Evolutionary conservation across 768 basidiomycete genomes (phyloP).

Genomic region (Neoboletus brunneissimus): DNA sequence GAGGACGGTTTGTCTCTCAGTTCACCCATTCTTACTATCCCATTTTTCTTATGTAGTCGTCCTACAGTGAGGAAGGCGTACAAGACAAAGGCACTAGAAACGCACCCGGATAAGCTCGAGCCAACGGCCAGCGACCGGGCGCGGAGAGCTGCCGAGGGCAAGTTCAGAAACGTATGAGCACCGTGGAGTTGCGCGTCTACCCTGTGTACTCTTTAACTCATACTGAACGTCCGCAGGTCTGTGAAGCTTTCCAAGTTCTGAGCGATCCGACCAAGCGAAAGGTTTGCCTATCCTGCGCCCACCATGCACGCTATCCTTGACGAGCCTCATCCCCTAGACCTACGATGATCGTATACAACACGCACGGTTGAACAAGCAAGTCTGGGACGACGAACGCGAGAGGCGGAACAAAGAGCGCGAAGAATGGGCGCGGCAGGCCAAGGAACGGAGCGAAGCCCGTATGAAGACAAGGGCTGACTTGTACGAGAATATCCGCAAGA

Average conservation of each 20-base stretch:
- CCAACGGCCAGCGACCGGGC: slow-evolving; percentile 49
- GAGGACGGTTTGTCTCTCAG: slow-evolving; percentile 46
- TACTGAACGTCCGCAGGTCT: slow-evolving; percentile 44
- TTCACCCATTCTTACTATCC: neutral
- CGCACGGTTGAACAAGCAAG: slow-evolving; percentile 23
- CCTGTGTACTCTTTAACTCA: slow-evolving; percentile 6
- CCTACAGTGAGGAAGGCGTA: slow-evolving; percentile 59
- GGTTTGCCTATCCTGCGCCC: slow-evolving; percentile 34
- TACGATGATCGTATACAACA: slow-evolving; percentile 45
- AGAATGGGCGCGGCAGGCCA: slow-evolving; percentile 52
- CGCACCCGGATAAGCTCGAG: slow-evolving; percentile 71
- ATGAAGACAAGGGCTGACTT: slow-evolving; percentile 40
- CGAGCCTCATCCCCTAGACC: slow-evolving; percentile 30
- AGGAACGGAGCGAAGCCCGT: slow-evolving; percentile 49
- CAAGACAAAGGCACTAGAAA: slow-evolving; percentile 63
- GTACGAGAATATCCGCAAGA: slow-evolving; percentile 38
- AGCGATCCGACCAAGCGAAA: slow-evolving; percentile 53
- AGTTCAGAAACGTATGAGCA: slow-evolving; percentile 56
- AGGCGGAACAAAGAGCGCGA: slow-evolving; percentile 48
- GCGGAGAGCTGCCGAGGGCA: slow-evolving; percentile 51
- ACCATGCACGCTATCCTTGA: neutral
- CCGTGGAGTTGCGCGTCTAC: slow-evolving; percentile 24
- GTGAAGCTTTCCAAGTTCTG: slow-evolving; percentile 59
- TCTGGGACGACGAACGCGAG: slow-evolving; percentile 38
- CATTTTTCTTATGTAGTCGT: neutral